These are phyloP conservation scores for Smallanthus sonchifolius DNA, from an alignment of 129 eudicot species.

Conservation along the genomic window DNA sequence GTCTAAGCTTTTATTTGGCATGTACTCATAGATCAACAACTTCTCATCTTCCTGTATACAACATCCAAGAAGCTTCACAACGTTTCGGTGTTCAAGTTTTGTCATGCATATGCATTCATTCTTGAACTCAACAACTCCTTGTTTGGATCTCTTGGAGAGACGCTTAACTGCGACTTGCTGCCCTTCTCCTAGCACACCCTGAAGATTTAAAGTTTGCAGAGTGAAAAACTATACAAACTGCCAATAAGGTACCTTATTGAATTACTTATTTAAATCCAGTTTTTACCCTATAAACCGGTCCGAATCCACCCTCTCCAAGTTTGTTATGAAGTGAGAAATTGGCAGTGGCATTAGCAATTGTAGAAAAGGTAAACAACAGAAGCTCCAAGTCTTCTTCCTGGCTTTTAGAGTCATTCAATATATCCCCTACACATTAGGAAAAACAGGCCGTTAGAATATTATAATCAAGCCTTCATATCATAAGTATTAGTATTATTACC, in stretches of 20 bases:
- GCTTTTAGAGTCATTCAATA: background rate
- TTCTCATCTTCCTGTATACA: background rate
- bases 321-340: background rate
- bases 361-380: background rate
- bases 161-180: constrained; percentile 57
- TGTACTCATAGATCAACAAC: background rate
- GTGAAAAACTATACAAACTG: background rate
- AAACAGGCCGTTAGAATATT: background rate
- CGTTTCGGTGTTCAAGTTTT: background rate
- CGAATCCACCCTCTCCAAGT: background rate
- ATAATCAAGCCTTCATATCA: too few relatives aligned
- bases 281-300: background rate
- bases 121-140: constrained; percentile 26
- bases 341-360: background rate
- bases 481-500: too few relatives aligned
- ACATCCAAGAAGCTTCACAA: constrained; percentile 4
- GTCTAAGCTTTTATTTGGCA: constrained; percentile 12
- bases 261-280: too few relatives aligned
- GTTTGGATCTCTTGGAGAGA: constrained; percentile 52
- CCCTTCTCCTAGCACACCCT: constrained; percentile 54
- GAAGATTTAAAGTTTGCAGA: background rate
- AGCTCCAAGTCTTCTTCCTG: background rate
- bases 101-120: background rate
- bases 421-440: background rate
- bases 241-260: too few relatives aligned